Base-by-base conservation (phyloP, 495 filamentous ascomycete species). In the Oidiodendron maius region DNA sequence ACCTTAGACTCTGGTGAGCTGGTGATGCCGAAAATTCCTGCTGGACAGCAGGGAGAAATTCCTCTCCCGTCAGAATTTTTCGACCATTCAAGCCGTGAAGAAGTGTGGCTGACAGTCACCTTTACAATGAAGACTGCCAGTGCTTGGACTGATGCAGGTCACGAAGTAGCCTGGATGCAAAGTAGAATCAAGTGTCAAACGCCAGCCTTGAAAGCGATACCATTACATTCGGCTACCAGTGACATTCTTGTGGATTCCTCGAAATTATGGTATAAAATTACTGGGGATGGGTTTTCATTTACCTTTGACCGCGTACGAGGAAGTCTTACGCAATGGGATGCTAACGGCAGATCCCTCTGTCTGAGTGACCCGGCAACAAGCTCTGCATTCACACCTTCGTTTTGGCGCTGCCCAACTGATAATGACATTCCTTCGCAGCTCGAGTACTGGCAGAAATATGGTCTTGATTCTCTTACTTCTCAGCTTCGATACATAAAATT, bases 371-470 rank as follows among this genome's bases (percentile, higher is more conserved):
- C 39, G 3, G 4, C 16, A 8, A 41, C 39, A 3, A 20, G 39
- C 3, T 20, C 39, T 41, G 39, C 39, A 3, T 11, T 41, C 39
- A 41, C n/a, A 22, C 39, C 39, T 21, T 41, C 64, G 28, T 68
- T 78, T 53, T 75, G 77, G 62, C 68, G 75, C 28, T 64, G 74
- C 0, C 76, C 74, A 20, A 87, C 83, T 2, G 77, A 84, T 60
- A 86, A 86, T 60, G 83, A 87, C 53, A 67, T 70, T 11, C 69
- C 77, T 4, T 65, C 66, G 12, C 63, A 64, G 68, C 67, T 15
- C 45, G 61, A 8, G 18, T 64, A 70, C 46, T 75, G 72, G 71
- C 64, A 56, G 37, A 59, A 37, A 23, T 58, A 53, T 34, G 44
- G 59, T n/a, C 43, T 68, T 32, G 55, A 71, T 44, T 55, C 62